Conservation (phyloP, 257 asterid species). For the Leonotis leonurus region DNA sequence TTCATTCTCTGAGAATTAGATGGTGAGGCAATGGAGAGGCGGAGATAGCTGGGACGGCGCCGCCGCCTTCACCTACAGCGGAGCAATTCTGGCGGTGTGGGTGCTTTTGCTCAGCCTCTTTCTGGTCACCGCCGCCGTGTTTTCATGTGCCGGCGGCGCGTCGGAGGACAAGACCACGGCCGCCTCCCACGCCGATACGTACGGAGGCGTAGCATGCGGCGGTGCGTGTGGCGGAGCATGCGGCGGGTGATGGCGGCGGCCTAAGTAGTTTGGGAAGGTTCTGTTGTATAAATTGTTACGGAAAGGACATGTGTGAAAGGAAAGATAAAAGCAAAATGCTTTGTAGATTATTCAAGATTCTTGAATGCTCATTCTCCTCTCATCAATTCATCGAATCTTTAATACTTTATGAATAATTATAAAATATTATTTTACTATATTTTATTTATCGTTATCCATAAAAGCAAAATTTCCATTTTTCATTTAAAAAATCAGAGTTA, state of each 20-base stretch:
- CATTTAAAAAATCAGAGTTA: too few species aligned
- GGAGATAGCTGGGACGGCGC: conserved; percentile 20
- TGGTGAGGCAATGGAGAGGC: conserved; percentile 34
- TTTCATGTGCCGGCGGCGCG: conserved; percentile 32
- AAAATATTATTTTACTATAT: background rate
- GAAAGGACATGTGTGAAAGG: background rate
- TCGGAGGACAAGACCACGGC: conserved; percentile 25
- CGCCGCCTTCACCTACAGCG: conserved; percentile 10
- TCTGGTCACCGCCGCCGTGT: conserved; percentile 17
- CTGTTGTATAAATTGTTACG: background rate
- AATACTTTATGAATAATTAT: background rate
- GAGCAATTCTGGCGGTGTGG: conserved; percentile 15
- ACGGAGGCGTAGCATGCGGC: conserved; percentile 28
- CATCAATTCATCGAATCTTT: background rate
- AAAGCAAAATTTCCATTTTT: background rate
- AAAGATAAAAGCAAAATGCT: background rate
- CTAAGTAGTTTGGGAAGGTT: background rate
- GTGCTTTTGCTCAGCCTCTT: conserved; percentile 27
- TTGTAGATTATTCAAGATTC: background rate
- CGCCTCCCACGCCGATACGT: conserved; percentile 19
- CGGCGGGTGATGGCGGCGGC: conserved; percentile 23
- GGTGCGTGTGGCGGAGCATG: conserved; percentile 34
- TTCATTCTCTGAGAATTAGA: background rate
- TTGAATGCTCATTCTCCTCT: background rate
- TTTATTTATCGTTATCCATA: background rate